Evolutionary conservation across 495 filamentous ascomycete species (phyloP).

Genomic region (Hyaloscypha bicolor): DNA sequence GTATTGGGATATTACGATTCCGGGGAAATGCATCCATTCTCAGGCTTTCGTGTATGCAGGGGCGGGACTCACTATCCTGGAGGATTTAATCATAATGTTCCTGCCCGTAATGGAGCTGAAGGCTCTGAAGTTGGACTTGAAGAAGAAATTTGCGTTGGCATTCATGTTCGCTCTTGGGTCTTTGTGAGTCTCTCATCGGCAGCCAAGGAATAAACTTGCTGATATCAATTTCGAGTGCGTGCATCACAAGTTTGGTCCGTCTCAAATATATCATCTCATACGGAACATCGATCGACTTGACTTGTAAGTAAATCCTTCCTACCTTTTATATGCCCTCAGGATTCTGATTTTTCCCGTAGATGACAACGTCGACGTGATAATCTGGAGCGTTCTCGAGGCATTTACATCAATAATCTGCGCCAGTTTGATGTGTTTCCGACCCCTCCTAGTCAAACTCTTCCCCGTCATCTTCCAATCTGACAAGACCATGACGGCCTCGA

Average conservation of each 20-base stretch:
- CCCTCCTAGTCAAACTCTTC: conserved; percentile 13
- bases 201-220: not conserved
- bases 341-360: conserved; percentile 4
- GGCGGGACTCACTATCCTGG: conserved; percentile 40
- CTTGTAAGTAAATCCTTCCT: conserved; percentile 18
- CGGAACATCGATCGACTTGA: conserved; percentile 14
- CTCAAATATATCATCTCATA: conserved; percentile 21
- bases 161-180: conserved; percentile 49
- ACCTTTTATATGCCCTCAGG: not conserved
- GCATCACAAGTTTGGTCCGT: conserved; percentile 22
- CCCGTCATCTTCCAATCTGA: conserved; percentile 6
- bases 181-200: conserved; percentile 38
- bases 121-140: conserved; percentile 35
- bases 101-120: conserved; percentile 43
- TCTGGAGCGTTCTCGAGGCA: conserved; percentile 18
- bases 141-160: conserved; percentile 41
- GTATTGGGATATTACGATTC: conserved; percentile 43
- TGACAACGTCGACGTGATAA: conserved; percentile 17
- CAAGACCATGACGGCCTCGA: not conserved
- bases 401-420: conserved; percentile 19
- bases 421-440: conserved; percentile 14
- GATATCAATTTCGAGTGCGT: not conserved
- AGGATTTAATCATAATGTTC: conserved; percentile 44
- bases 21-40: conserved; percentile 41
- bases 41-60: conserved; percentile 37